These are phyloP conservation scores for Alternaria novae-zelandiae DNA, from an alignment of 2,329 filamentous ascomycete species.

Conservation along the genomic window DNA sequence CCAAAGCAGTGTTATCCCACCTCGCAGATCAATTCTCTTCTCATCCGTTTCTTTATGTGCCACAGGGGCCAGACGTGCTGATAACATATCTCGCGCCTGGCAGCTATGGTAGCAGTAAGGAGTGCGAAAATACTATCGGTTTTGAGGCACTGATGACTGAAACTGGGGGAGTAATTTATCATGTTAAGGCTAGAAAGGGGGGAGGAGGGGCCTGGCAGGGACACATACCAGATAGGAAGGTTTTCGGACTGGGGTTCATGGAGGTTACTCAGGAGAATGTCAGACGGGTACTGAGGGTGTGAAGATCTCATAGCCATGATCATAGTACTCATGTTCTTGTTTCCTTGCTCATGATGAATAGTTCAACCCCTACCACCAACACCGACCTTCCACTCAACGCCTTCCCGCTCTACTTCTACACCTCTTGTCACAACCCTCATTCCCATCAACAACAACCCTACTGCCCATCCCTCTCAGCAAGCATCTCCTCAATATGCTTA, in stretches of 20 bases:
- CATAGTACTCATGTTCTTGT: no score
- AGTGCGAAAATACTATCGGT: not conserved
- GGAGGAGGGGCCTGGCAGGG: not conserved
- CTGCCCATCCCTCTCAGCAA: slow-evolving; percentile 26
- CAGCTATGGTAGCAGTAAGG: no score
- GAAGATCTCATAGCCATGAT: no score
- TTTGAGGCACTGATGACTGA: not conserved
- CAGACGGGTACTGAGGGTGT: not conserved
- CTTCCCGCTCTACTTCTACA: no score
- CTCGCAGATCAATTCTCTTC: not conserved
- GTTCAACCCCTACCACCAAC: no score
- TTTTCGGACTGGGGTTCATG: not conserved
- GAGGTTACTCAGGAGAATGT: not conserved
- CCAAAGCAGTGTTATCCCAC: not conserved
- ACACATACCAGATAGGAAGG: not conserved
- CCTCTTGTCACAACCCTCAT: not conserved
- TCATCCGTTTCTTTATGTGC: no score
- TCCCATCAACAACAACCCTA: not conserved
- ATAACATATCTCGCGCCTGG: no score
- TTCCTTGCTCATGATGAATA: no score
- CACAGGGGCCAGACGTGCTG: no score
- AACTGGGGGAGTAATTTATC: not conserved
- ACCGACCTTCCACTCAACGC: no score
- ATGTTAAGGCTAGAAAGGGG: not conserved
- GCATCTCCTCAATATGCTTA: slow-evolving; percentile 40